Evolutionary conservation across 495 filamentous ascomycete genomes (phyloP).

Genomic region (Aspergillus cristatus): DNA sequence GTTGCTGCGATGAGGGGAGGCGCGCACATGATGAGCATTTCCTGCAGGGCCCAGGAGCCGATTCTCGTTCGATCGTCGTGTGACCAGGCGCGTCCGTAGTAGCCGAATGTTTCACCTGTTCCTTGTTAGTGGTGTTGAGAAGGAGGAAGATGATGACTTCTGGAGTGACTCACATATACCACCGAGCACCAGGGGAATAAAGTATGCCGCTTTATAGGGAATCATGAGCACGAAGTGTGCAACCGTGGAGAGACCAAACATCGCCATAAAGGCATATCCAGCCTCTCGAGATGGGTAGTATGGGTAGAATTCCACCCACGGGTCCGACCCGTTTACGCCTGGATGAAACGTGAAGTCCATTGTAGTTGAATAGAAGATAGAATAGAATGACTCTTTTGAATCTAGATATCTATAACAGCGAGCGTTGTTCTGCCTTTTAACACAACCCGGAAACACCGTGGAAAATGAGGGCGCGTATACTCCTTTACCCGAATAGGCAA

Average conservation of each 20-base stretch:
- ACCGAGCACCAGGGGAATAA: slow-evolving; percentile 48
- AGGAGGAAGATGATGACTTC: neutral
- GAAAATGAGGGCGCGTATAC: slow-evolving; percentile 2
- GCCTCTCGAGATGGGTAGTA: slow-evolving; percentile 40
- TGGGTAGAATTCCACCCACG: slow-evolving; percentile 36
- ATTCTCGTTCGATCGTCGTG: slow-evolving; percentile 18
- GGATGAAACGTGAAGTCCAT: slow-evolving; percentile 30
- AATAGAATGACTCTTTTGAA: too few relatives aligned
- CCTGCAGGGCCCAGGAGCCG: slow-evolving; percentile 29
- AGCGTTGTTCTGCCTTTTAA: too few relatives aligned
- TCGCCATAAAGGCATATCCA: slow-evolving; percentile 36
- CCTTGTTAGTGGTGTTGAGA: neutral
- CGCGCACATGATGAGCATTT: slow-evolving; percentile 37
- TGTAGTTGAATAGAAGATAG: slow-evolving; percentile 1
- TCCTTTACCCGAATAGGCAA: slow-evolving; percentile 17
- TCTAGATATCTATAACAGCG: too few relatives aligned
- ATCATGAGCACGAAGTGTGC: slow-evolving; percentile 35
- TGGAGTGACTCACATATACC: slow-evolving; percentile 41
- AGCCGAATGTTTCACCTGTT: slow-evolving; percentile 38
- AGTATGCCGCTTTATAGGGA: slow-evolving; percentile 40
- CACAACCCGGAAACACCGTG: too few relatives aligned
- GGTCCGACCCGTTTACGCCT: slow-evolving; percentile 22
- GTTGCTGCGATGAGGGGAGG: slow-evolving; percentile 44
- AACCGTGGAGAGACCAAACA: slow-evolving; percentile 34
- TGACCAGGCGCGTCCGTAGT: slow-evolving; percentile 37